phyloP scores from a whole-genome alignment of 768 basidiomycete species.

The Russula vinacea region DNA sequence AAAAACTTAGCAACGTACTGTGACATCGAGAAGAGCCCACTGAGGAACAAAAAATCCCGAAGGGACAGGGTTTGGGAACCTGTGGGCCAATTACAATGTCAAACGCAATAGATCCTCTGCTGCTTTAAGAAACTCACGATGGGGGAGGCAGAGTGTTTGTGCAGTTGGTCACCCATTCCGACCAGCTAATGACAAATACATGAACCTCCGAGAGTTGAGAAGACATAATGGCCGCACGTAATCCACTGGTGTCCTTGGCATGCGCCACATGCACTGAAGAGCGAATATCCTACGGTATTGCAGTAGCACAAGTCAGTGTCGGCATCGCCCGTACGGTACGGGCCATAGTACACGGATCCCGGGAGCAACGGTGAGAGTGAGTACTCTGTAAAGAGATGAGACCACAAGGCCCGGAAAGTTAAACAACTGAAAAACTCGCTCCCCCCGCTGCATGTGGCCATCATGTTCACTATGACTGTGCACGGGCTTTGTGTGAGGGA shows the following conservation, averaged over 20 bases:
- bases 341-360: background rate
- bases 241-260: background rate
- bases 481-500: background rate
- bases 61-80: background rate
- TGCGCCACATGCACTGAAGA: background rate
- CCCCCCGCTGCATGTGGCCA: background rate
- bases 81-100: too few species aligned
- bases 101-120: too few species aligned
- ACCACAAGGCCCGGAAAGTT: background rate
- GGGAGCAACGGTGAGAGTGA: background rate
- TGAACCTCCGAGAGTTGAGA: background rate
- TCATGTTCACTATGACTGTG: background rate
- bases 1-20: too few species aligned
- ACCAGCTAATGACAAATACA: background rate
- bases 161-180: too few species aligned
- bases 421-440: background rate
- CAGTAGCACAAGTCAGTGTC: background rate
- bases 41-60: background rate
- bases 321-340: background rate
- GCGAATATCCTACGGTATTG: constrained; percentile 7
- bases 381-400: background rate
- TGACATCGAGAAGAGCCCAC: too few species aligned
- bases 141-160: too few species aligned
- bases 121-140: too few species aligned
- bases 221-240: background rate